These are phyloP conservation scores for Stephanodiscus triporus DNA, from an alignment of 108 stramenopile genomes.

Conservation along the genomic window DNA sequence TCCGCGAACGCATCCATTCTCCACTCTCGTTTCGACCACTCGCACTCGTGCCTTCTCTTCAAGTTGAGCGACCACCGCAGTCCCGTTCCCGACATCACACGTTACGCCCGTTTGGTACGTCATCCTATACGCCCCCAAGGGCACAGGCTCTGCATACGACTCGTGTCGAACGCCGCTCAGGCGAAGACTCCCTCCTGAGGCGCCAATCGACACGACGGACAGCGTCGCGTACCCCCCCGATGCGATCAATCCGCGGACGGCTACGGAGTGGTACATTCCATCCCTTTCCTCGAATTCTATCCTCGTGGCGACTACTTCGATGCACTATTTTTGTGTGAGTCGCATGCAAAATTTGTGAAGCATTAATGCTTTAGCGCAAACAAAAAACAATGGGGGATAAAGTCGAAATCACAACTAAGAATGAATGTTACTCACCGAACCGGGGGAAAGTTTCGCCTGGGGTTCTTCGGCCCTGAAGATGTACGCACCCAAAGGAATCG, in stretches of 20 bases:
- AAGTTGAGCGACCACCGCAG: neutral
- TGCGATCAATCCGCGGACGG: conserved; percentile 35
- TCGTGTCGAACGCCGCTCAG: neutral
- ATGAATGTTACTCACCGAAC: conserved; percentile 6
- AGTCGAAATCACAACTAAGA: neutral
- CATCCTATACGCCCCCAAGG: neutral
- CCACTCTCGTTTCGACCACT: conserved; percentile 13
- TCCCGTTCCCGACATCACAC: neutral
- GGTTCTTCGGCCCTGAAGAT: conserved; percentile 17
- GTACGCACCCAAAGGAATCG: conserved; percentile 36
- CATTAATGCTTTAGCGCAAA: neutral
- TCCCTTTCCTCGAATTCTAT: conserved; percentile 40
- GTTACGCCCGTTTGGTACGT: neutral
- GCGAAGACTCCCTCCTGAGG: neutral
- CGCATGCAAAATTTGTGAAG: too few species aligned
- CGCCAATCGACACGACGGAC: neutral
- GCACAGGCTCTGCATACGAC: neutral
- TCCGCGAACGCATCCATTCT: conserved; percentile 12
- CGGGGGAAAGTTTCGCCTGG: conserved; percentile 20
- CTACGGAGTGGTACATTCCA: conserved; percentile 9
- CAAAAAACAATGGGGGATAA: neutral
- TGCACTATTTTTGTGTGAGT: neutral
- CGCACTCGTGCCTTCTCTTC: conserved; percentile 1
- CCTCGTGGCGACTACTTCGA: conserved; percentile 45
- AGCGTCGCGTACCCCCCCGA: conserved; percentile 31